Evolutionary conservation across 2,329 filamentous ascomycete genomes (phyloP).

Genomic region (Fusarium sambucinum): DNA sequence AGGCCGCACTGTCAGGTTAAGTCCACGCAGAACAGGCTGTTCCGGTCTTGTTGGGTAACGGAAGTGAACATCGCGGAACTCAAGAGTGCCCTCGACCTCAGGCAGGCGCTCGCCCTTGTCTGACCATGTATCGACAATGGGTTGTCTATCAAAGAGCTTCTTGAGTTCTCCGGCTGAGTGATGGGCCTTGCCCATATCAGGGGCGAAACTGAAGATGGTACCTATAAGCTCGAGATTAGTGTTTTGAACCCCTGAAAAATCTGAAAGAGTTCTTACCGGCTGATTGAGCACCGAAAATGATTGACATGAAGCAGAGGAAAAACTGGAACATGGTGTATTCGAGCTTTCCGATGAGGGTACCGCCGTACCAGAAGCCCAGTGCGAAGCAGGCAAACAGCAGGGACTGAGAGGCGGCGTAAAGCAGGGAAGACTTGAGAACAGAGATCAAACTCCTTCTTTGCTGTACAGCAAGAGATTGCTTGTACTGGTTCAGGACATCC

Average conservation of each 20-base stretch:
- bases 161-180: constrained; percentile 85
- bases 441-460: constrained; percentile 76
- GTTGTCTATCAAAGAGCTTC: constrained; percentile 83
- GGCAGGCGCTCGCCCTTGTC: constrained; percentile 72
- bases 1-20: constrained; percentile 79
- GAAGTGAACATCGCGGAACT: constrained; percentile 95
- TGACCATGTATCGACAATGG: constrained; percentile 86
- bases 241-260: background rate
- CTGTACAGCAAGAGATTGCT: constrained; percentile 73
- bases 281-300: constrained; percentile 93
- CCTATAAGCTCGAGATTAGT: constrained; percentile 82
- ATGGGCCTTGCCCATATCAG: constrained; percentile 94
- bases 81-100: constrained; percentile 79
- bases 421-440: constrained; percentile 78
- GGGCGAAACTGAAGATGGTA: constrained; percentile 87
- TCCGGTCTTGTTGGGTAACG: constrained; percentile 92
- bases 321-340: constrained; percentile 88
- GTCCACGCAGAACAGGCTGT: constrained; percentile 88
- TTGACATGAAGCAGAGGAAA: constrained; percentile 88
- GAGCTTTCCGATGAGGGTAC: constrained; percentile 74
- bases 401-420: constrained; percentile 89
- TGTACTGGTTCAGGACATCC: constrained; percentile 82
- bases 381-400: constrained; percentile 86
- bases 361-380: constrained; percentile 93
- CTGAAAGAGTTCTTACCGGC: constrained; percentile 57